Evolutionary conservation across 345 rosid genomes (phyloP), one percentile per base, ranked within the genome.

Genomic region (Gossypium thurberi): DNA sequence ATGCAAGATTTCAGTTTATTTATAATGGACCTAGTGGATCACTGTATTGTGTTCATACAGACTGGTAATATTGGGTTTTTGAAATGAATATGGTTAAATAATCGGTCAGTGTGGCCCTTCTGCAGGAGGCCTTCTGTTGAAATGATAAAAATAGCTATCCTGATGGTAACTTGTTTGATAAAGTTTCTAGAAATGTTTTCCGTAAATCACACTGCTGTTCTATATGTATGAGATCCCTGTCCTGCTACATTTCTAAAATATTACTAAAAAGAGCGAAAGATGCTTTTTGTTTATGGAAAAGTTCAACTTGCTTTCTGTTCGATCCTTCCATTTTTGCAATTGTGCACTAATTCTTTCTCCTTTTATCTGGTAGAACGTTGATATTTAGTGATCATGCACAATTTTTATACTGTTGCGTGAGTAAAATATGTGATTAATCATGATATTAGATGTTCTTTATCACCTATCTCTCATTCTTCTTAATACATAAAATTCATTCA

Each of bases 231-330:
- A 42, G 7, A 64, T 64, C 52, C 18, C 66, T 37, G 11, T 62
- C 66, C 21, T 33, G 46, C 13, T 62, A 62, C 11, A 10, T 28
- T 18, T 65, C 53, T 65, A 44, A 17, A 65, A 12, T 44, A 13
- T 20, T 65, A 33, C 33, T 65, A 37, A 48, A 33, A 25, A 26
- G 33, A 57, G 28, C 21, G 33, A 57, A 57, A 57, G 15, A 8
- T 26, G 70, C 56, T 56, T 20, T 26, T 68, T 28, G 70, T 68
- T 51, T 17, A 28, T 28, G 56, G 71, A 44, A 33, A 51, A 69
- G 7, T 50, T 26, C 23, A 18, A 48, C 8, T 5, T 51, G 60
- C 42, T 17, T 17, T 69, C 21, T 28, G 7, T 51, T 14, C 2
- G 7, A 51, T 28, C 12, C 5, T 50, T 28, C 10, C 5, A 0